These are phyloP conservation scores for Diaporthe ampelina DNA, from an alignment of 2,329 filamentous ascomycete genomes.

Conservation along the genomic window DNA sequence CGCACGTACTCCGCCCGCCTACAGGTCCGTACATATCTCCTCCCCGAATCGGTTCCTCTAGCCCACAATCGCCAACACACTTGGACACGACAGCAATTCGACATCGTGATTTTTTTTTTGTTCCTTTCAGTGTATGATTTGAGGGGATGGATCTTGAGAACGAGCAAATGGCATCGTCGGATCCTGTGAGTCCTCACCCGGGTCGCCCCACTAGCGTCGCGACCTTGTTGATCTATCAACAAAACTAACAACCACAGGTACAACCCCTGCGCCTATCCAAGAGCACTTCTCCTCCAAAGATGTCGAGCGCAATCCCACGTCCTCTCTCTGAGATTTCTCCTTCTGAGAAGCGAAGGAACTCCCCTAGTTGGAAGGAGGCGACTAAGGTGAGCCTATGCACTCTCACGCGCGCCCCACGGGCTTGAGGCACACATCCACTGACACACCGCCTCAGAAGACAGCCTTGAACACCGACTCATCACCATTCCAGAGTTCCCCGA, in stretches of 20 bases:
- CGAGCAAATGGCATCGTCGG: constrained; percentile 35
- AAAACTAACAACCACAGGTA: constrained; percentile 63
- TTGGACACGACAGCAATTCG: constrained; percentile 32
- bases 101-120: constrained; percentile 20
- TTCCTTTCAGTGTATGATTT: constrained; percentile 15
- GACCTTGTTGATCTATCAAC: constrained; percentile 34
- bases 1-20: constrained; percentile 32
- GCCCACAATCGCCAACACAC: constrained; percentile 33
- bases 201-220: constrained; percentile 28
- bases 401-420: constrained; percentile 47
- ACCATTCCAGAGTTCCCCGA: constrained; percentile 87
- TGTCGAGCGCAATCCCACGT: constrained; percentile 72
- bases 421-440: background rate
- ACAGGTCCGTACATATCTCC: constrained; percentile 32
- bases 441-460: constrained; percentile 68
- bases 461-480: constrained; percentile 80
- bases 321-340: constrained; percentile 92
- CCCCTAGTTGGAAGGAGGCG: constrained; percentile 86
- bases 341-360: constrained; percentile 89
- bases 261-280: constrained; percentile 87
- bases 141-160: constrained; percentile 23
- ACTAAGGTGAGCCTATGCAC: constrained; percentile 71
- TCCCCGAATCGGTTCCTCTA: constrained; percentile 29
- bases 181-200: constrained; percentile 35
- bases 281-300: constrained; percentile 75